A percentile compares a stretch with the other conserved stretches of the same genome.
These are phyloP conservation scores for Ananas comosus DNA, from an alignment of 176 grass and related monocot genomes.

Conservation along the genomic window DNA sequence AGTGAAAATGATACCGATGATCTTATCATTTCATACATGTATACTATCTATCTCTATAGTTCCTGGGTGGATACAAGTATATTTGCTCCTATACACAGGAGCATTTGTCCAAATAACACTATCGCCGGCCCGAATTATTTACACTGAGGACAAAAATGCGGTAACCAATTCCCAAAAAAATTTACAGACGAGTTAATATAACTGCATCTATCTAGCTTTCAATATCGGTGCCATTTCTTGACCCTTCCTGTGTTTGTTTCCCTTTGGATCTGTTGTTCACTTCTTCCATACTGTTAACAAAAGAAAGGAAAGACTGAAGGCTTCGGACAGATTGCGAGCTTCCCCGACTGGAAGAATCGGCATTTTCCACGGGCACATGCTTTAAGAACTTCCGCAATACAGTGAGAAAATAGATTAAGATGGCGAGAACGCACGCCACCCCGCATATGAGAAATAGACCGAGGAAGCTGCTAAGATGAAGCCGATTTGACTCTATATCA, in stretches of 20 bases:
- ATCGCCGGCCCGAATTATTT: too few species aligned
- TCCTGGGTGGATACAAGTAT: too few species aligned
- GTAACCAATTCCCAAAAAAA: too few species aligned
- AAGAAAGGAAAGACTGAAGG: constrained; percentile 57
- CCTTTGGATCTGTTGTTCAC: constrained; percentile 6
- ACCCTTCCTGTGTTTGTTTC: not conserved
- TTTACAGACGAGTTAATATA: too few species aligned
- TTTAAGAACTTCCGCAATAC: constrained; percentile 34
- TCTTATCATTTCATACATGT: too few species aligned
- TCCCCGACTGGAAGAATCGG: not conserved
- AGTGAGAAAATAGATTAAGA: constrained; percentile 41
- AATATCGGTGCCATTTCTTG: not conserved
- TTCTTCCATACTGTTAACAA: constrained; percentile 41
- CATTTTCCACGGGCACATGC: constrained; percentile 15
- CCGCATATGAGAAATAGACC: constrained; percentile 72
- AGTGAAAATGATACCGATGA: too few species aligned
- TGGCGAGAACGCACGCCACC: constrained; percentile 43
- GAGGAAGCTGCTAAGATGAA: constrained; percentile 61
- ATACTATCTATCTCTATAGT: too few species aligned
- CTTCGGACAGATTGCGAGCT: constrained; percentile 20
- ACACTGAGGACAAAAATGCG: too few species aligned
- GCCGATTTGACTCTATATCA: constrained; percentile 32
- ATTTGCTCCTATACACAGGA: too few species aligned
- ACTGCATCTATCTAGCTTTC: not conserved
- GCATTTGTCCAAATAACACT: too few species aligned